phyloP scores from a whole-genome alignment of 2,329 filamentous ascomycete genomes.

The Aspergillus hortae region DNA sequence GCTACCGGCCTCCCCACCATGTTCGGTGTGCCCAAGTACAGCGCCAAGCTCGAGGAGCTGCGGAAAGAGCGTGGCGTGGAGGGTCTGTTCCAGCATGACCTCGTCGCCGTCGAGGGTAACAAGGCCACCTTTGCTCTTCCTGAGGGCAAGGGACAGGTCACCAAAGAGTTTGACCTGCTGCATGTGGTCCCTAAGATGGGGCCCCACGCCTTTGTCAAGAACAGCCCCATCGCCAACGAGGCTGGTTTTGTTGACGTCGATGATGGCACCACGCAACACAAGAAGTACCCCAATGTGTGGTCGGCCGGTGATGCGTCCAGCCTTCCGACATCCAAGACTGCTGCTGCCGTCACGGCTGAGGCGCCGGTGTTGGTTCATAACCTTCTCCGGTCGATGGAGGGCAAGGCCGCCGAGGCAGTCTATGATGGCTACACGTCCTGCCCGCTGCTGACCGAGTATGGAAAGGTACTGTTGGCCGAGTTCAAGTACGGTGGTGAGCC shows the following conservation, averaged over 20 bases:
- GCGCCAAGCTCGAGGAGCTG: conserved; percentile 51
- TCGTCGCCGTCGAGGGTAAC: conserved; percentile 52
- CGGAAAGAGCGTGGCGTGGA: conserved; percentile 55
- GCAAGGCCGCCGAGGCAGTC: conserved; percentile 40
- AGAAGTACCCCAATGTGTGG: conserved; percentile 56
- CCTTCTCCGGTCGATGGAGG: conserved; percentile 45
- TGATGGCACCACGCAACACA: conserved; percentile 51
- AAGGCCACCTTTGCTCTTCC: conserved; percentile 49
- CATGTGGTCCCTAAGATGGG: conserved; percentile 60
- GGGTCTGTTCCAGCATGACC: conserved; percentile 57
- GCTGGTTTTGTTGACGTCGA: conserved; percentile 59
- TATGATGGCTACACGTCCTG: conserved; percentile 59
- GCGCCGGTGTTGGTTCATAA: conserved; percentile 52
- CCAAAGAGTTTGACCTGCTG: conserved; percentile 51
- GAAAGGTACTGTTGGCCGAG: conserved; percentile 62
- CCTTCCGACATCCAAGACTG: conserved; percentile 57
- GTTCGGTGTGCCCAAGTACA: conserved; percentile 62
- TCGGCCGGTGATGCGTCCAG: conserved; percentile 58
- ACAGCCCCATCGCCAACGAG: conserved; percentile 53
- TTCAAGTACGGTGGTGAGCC: conserved; percentile 63
- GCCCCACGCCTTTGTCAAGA: conserved; percentile 52
- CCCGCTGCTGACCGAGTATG: conserved; percentile 54
- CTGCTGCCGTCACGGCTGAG: conserved; percentile 52
- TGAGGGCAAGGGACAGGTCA: conserved; percentile 44
- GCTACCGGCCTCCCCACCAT: conserved; percentile 55